A percentile compares a stretch with the other conserved stretches of the same genome.
Evolutionary conservation across 345 rosid species (phyloP).

Genomic region (Fremontodendron californicum): DNA sequence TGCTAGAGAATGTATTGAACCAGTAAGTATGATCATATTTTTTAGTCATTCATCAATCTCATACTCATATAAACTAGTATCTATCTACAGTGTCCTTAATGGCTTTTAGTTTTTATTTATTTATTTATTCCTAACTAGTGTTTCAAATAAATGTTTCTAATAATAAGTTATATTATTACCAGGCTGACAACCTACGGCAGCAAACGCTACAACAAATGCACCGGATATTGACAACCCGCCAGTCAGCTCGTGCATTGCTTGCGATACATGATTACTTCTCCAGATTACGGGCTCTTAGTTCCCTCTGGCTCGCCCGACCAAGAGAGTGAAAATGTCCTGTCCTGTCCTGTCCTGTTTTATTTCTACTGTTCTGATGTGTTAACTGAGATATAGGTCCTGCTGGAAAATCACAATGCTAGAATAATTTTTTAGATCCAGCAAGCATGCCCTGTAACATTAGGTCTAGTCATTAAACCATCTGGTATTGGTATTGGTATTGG

Average conservation of each 20-base stretch:
- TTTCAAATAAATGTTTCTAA: background rate
- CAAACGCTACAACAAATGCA: conserved; percentile 94
- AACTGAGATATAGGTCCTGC: conserved; percentile 12
- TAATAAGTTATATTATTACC: conserved; percentile 25
- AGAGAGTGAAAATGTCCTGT: conserved; percentile 49
- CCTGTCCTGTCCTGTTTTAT: background rate
- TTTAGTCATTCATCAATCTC: background rate
- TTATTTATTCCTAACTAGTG: background rate
- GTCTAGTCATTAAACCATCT: background rate
- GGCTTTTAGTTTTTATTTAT: background rate
- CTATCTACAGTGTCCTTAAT: background rate
- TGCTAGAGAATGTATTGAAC: background rate
- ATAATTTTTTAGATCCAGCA: background rate
- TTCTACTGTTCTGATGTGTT: background rate
- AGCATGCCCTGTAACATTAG: background rate
- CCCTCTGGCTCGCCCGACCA: conserved; percentile 97
- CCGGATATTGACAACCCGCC: conserved; percentile 80
- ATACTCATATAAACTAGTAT: background rate
- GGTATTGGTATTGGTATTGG: background rate
- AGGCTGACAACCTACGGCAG: conserved; percentile 97
- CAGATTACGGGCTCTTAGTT: conserved; percentile 91
- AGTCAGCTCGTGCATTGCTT: conserved; percentile 94
- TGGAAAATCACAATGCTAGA: conserved; percentile 6
- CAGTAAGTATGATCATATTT: background rate
- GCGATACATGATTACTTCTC: conserved; percentile 88